A percentile compares a stretch with the other conserved stretches of the same genome.
Conservation (phyloP, 2,329 filamentous ascomycete species). For the Sphaerulina vaccinii region DNA sequence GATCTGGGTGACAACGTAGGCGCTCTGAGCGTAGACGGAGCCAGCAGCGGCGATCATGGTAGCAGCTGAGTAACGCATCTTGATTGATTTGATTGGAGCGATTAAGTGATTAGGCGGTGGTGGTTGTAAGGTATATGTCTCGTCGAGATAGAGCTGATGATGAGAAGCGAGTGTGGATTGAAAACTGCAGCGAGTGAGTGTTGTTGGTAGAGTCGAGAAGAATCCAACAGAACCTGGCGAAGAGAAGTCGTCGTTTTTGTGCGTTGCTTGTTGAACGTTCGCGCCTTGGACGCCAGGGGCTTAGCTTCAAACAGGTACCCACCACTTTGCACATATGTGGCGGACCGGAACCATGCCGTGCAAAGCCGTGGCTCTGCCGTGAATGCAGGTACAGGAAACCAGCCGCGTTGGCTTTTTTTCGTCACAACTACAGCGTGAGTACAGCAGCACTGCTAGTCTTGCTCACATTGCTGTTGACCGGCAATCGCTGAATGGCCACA, state of each 20-base stretch:
- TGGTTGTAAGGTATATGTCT: neutral
- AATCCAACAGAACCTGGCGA: no score
- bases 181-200: neutral
- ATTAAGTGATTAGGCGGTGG: slow-evolving; percentile 11
- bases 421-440: no score
- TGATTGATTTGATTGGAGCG: slow-evolving; percentile 13
- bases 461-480: no score
- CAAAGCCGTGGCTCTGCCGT: slow-evolving; percentile 4
- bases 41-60: slow-evolving; percentile 23
- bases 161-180: slow-evolving; percentile 4
- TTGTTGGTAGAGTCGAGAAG: neutral
- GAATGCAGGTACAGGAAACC: slow-evolving; percentile 1
- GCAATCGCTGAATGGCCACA: no score
- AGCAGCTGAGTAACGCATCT: slow-evolving; percentile 26
- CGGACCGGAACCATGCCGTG: neutral
- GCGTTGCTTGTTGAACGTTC: slow-evolving; percentile 9
- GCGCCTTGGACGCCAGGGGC: neutral
- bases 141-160: neutral
- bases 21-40: slow-evolving; percentile 16
- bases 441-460: no score
- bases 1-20: slow-evolving; percentile 25
- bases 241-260: slow-evolving; percentile 9
- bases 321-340: neutral
- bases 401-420: neutral
- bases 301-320: neutral